phyloP scores from a whole-genome alignment of 2,329 filamentous ascomycete species.

The Pseudogymnoascus sp. region DNA sequence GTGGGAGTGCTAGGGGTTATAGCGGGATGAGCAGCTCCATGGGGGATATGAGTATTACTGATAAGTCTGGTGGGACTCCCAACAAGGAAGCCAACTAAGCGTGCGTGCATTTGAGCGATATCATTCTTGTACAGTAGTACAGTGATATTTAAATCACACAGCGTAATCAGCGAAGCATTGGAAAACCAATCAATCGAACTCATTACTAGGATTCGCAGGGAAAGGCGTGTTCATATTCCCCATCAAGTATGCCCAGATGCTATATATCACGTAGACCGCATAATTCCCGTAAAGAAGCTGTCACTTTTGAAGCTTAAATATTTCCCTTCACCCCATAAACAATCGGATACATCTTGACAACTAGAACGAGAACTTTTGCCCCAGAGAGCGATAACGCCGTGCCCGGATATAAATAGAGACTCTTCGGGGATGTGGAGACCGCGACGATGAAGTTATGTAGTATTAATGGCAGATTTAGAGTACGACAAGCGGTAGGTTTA shows the following conservation, averaged over 20 bases:
- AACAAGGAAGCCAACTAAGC: background rate
- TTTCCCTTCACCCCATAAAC: conserved; percentile 1
- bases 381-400: conserved; percentile 6
- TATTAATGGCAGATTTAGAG: conserved; percentile 7
- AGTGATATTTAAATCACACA: background rate
- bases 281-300: conserved; percentile 1
- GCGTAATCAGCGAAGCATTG: background rate
- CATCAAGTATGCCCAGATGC: background rate
- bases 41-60: background rate
- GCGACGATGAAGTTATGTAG: conserved; percentile 6
- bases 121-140: background rate
- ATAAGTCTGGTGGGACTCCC: background rate
- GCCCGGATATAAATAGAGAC: conserved; percentile 6
- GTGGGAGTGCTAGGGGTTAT: background rate
- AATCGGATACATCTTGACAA: conserved; percentile 5
- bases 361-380: conserved; percentile 7
- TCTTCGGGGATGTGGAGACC: conserved; percentile 4
- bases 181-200: background rate
- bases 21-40: background rate
- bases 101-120: background rate
- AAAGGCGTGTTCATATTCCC: conserved; percentile 2
- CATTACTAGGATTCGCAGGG: background rate
- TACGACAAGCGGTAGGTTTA: conserved; percentile 13
- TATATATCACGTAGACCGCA: conserved; percentile 5
- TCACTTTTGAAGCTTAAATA: background rate